These are phyloP conservation scores for Scytalidium sp. DNA, from an alignment of 2,329 filamentous ascomycete genomes.

Conservation along the genomic window DNA sequence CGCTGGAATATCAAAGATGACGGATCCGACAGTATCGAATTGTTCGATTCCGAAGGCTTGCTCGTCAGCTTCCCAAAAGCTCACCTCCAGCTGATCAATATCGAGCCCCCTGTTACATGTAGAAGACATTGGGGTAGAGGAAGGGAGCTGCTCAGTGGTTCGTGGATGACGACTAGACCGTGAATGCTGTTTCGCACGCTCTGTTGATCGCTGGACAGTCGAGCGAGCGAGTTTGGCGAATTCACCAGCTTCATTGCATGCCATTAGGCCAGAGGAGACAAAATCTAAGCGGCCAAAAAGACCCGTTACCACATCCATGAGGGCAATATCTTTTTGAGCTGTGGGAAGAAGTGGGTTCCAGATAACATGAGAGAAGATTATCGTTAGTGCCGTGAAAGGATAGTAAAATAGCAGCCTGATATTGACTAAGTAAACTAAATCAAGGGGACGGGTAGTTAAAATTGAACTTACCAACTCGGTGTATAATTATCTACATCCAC, in stretches of 20 bases:
- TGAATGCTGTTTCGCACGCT: no score
- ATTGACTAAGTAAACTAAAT: background rate
- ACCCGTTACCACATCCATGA: constrained; percentile 3
- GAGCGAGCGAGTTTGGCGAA: background rate
- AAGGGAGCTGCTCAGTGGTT: no score
- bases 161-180: no score
- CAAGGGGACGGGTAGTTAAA: background rate
- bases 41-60: no score
- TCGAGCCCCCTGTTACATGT: no score
- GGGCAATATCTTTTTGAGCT: background rate
- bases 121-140: no score
- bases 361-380: background rate
- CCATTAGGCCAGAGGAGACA: background rate
- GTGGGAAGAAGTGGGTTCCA: background rate
- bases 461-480: background rate
- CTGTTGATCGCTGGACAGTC: background rate
- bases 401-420: background rate
- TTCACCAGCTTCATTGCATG: background rate
- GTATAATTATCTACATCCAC: background rate
- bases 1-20: no score
- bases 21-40: no score
- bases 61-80: no score
- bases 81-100: no score
- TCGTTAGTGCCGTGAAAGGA: background rate
- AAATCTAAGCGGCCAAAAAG: constrained; percentile 3